phyloP scores from a whole-genome alignment of 106 monocot species.

The Dendrobium officinale region DNA sequence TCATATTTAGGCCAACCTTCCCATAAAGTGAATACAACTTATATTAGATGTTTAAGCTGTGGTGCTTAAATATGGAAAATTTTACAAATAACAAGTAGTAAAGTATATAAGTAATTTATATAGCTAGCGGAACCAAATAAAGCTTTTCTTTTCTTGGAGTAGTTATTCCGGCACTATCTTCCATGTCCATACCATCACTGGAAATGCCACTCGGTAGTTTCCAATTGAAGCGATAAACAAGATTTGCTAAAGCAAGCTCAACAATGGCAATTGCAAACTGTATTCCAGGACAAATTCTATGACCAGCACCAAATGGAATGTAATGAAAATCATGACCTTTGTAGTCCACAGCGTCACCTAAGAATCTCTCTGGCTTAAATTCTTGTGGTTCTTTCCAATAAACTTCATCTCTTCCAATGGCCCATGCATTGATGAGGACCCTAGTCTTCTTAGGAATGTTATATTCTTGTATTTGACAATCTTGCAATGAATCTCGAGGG shows the following conservation, averaged over 20 bases:
- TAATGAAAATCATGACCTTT: background rate
- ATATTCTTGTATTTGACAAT: background rate
- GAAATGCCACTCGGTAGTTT: constrained; percentile 6
- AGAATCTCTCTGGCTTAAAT: constrained; percentile 6
- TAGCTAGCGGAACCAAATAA: background rate
- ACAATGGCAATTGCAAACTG: constrained; percentile 15
- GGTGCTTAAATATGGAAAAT: no score
- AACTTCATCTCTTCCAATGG: background rate
- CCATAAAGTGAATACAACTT: no score
- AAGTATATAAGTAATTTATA: no score
- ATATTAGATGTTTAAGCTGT: no score
- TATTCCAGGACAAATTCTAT: constrained; percentile 25
- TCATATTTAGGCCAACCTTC: no score
- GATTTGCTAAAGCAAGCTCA: constrained; percentile 22
- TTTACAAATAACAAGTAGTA: no score
- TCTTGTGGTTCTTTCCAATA: constrained; percentile 1
- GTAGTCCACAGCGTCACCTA: background rate
- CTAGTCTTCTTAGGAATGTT: background rate
- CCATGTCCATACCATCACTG: background rate
- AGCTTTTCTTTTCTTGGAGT: background rate
- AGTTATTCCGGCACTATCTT: background rate
- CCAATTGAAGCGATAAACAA: constrained; percentile 21
- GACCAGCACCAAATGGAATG: constrained; percentile 3
- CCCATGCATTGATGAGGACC: background rate
- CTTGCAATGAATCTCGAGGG: background rate